Evolutionary conservation across 2,329 filamentous ascomycete genomes (phyloP).

Genomic region (Colletotrichum salicis): DNA sequence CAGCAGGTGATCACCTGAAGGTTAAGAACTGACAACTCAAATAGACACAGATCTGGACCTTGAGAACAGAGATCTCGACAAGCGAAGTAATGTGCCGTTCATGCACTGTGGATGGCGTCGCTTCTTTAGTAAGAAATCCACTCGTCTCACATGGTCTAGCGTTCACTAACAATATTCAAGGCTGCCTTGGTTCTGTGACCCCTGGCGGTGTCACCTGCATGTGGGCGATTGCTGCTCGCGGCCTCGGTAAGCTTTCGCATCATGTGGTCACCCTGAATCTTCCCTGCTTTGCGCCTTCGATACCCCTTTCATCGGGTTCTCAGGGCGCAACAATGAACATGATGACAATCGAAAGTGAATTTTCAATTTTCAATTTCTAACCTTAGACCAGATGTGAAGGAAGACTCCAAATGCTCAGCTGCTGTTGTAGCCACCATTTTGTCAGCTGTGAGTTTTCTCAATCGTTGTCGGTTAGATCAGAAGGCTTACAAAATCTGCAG

Average conservation of each 20-base stretch:
- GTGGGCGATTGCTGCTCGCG: constrained; percentile 18
- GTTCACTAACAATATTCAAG: neutral
- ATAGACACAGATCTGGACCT: neutral
- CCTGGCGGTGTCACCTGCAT: constrained; percentile 16
- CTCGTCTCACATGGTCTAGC: too few species aligned
- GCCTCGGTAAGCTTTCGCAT: neutral
- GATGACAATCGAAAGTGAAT: neutral
- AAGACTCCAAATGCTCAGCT: constrained; percentile 18
- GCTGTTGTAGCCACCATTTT: constrained; percentile 9
- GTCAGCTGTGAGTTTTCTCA: neutral
- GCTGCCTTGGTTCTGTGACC: constrained; percentile 17
- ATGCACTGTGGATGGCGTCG: constrained; percentile 18
- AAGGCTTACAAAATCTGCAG: neutral
- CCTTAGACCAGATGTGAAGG: constrained; percentile 3
- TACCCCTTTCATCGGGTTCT: neutral
- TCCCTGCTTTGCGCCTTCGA: neutral
- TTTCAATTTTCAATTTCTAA: neutral
- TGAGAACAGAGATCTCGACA: constrained; percentile 9
- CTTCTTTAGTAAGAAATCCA: constrained; percentile 3
- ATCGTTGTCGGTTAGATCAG: neutral
- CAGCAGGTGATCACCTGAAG: too few species aligned
- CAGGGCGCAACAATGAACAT: neutral
- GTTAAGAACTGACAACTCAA: neutral
- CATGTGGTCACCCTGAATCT: neutral
- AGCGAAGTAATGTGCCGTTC: constrained; percentile 13